phyloP scores from a whole-genome alignment of 2,329 filamentous ascomycete species.

The Colletotrichum incanum region DNA sequence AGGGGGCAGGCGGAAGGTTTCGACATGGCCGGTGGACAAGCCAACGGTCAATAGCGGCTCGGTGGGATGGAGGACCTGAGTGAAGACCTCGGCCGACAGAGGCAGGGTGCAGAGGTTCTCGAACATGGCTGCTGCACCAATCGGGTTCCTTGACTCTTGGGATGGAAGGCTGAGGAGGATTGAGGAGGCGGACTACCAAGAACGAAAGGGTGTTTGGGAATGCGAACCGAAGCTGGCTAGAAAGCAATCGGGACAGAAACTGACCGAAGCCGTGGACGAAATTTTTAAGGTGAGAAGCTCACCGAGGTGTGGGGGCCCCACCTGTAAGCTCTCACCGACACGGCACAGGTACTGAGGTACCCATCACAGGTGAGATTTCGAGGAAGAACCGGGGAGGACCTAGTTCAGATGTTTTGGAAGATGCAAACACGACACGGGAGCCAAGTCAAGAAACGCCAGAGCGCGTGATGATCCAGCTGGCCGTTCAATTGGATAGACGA shows the following conservation, averaged over 20 bases:
- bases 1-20: slow-evolving; percentile 82
- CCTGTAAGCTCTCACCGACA: slow-evolving; percentile 3
- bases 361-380: not conserved
- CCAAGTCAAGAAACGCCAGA: not conserved
- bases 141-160: not conserved
- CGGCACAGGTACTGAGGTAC: not conserved
- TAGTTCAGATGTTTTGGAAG: slow-evolving; percentile 8
- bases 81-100: slow-evolving; percentile 87
- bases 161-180: not conserved
- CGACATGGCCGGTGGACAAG: slow-evolving; percentile 86
- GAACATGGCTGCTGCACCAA: slow-evolving; percentile 73
- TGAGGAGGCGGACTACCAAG: not conserved
- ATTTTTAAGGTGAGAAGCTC: slow-evolving; percentile 34
- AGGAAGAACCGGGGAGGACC: not conserved
- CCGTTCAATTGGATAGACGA: not conserved
- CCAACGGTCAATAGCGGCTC: slow-evolving; percentile 91
- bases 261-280: slow-evolving; percentile 25
- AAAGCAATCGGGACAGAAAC: not conserved
- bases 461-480: not conserved
- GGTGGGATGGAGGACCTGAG: slow-evolving; percentile 87
- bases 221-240: not conserved
- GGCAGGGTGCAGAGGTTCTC: slow-evolving; percentile 94
- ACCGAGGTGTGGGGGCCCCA: slow-evolving; percentile 26
- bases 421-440: not conserved
- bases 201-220: not conserved